phyloP scores from a whole-genome alignment of 2,329 filamentous ascomycete genomes.

The Talaromyces piceae region DNA sequence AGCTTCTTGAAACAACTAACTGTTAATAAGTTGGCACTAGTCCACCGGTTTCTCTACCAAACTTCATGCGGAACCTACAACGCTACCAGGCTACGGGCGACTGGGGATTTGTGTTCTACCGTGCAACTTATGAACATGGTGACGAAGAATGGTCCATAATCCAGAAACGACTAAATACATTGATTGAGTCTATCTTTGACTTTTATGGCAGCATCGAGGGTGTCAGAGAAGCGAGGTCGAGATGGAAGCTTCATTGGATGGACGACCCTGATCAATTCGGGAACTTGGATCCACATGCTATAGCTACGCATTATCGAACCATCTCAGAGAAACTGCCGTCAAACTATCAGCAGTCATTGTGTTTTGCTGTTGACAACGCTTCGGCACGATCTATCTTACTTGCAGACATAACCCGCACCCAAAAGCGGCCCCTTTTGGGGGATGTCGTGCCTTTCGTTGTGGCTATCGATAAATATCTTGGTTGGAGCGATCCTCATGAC shows the following conservation, averaged over 20 bases:
- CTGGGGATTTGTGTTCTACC: conserved; percentile 7
- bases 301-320: conserved; percentile 2
- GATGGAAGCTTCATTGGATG: conserved; percentile 7
- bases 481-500: background rate
- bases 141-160: conserved; percentile 4
- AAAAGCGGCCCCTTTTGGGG: conserved; percentile 3
- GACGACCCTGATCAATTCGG: background rate
- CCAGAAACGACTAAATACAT: background rate
- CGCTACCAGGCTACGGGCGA: background rate
- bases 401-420: background rate
- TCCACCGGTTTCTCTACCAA: background rate
- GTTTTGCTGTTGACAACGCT: conserved; percentile 1
- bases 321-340: background rate
- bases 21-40: background rate
- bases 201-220: conserved; percentile 5
- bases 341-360: conserved; percentile 5
- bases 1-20: background rate
- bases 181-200: conserved; percentile 7
- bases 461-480: conserved; percentile 4
- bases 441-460: conserved; percentile 6
- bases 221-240: background rate
- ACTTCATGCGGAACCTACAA: conserved; percentile 1
- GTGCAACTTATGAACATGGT: background rate
- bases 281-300: background rate
- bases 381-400: conserved; percentile 3